Evolutionary conservation across 2,329 filamentous ascomycete species (phyloP), one percentile per base, ranked within the genome.

Genomic region (Trichoderma guizhouense): DNA sequence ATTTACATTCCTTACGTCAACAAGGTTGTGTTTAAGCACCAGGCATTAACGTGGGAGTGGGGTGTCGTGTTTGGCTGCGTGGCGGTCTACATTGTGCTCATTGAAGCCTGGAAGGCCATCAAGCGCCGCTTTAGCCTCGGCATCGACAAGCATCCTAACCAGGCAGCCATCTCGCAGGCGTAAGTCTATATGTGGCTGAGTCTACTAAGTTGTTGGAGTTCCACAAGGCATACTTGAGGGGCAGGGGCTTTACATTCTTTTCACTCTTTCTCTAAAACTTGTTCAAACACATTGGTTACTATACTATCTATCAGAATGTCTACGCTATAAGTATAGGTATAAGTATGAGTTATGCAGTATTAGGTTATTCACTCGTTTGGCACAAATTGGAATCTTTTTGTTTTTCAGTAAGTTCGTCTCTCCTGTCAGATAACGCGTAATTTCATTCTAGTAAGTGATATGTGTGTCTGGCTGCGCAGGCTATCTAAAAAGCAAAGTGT

Each of bases 1-100:
- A 83, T 91, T 28, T 93, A 93, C 77, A 87, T 93, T 47, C 91
- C 91, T 0, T 85, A 87, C 28, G 84, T 93, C 75, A 92, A 92
- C 78, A 84, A 83, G 1, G 81, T 83, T 3, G 91, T 93, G 2
- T 93, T 93, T 82, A 91, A 92, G 80, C 91, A 93, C 78, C 84
- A 85, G 57, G 88, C 86, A 1, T 90, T 93, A 71, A 85, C 83
- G 2, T 93, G 91, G 90, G 91, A 93, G 77, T 94, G 91, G 92
- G 90, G 86, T 1, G 84, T 93, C 2, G 91, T 93, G 0, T 83
- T 87, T 60, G 85, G 88, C 21, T 87, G 84, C 39, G 84, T 90
- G 0, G 79, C 86, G 2, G 78, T 87, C 9, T 94, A 93, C 79
- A 83, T 93, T 63, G 80, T 81, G 0, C 86, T 92, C 9, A 84